These are phyloP conservation scores for Botrytis byssoidea DNA, from an alignment of 2,329 filamentous ascomycete species.

Conservation along the genomic window DNA sequence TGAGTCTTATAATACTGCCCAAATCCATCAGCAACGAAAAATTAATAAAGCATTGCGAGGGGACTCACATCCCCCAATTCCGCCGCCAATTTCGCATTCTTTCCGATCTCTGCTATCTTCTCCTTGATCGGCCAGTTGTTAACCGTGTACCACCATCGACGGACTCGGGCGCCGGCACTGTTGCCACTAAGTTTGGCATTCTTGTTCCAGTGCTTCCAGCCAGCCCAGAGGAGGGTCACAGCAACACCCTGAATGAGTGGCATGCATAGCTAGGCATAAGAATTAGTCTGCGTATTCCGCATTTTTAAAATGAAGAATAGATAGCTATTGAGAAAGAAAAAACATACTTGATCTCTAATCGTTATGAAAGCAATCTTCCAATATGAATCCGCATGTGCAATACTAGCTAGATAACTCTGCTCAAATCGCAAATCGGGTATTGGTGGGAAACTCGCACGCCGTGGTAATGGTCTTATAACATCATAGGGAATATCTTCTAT, in stretches of 20 bases:
- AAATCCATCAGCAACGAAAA: conserved; percentile 33
- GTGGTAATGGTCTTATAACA: conserved; percentile 55
- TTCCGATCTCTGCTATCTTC: conserved; percentile 26
- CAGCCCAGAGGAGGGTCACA: conserved; percentile 82
- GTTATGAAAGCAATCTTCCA: conserved; percentile 82
- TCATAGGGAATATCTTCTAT: conserved; percentile 69
- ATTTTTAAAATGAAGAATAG: background rate
- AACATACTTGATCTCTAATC: conserved; percentile 75
- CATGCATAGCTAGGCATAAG: conserved; percentile 64
- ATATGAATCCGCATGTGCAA: conserved; percentile 75
- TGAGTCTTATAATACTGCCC: conserved; percentile 36
- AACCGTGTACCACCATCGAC: conserved; percentile 92
- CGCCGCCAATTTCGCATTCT: conserved; percentile 39
- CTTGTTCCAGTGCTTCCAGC: conserved; percentile 89
- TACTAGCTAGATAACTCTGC: conserved; percentile 93
- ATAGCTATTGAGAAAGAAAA: background rate
- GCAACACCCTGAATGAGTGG: conserved; percentile 82
- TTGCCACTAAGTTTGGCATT: conserved; percentile 74
- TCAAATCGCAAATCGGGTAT: conserved; percentile 93
- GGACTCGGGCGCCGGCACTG: conserved; percentile 70
- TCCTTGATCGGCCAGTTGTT: conserved; percentile 81
- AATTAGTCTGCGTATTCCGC: conserved; percentile 17
- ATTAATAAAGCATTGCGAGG: conserved; percentile 27
- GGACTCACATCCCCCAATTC: conserved; percentile 45
- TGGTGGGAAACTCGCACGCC: conserved; percentile 55